Percentiles rank a stretch among this genome's conserved stretches.
Conservation (phyloP, 257 asterid species). For the Solanum megistacrolobum region DNA sequence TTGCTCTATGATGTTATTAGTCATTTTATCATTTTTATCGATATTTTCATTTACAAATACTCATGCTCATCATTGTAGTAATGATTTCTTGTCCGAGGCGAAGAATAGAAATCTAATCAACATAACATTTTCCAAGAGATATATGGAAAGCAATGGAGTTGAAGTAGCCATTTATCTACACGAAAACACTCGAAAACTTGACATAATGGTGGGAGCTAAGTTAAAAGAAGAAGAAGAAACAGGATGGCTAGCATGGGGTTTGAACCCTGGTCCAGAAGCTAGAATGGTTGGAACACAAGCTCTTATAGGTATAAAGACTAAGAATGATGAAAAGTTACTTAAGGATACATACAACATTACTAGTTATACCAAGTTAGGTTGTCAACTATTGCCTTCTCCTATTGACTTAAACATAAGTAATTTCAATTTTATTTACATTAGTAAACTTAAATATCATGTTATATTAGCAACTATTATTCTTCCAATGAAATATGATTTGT, state of each 20-base stretch:
- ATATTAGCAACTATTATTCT: slow-evolving; percentile 27
- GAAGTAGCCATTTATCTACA: slow-evolving; percentile 40
- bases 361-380: slow-evolving; percentile 19
- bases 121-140: slow-evolving; percentile 19
- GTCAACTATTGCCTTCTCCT: slow-evolving; percentile 23
- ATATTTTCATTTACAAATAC: background rate
- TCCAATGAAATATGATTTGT: slow-evolving; percentile 16
- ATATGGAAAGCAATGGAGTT: slow-evolving; percentile 12
- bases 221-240: background rate
- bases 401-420: slow-evolving; percentile 18
- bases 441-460: background rate
- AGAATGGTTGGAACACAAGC: slow-evolving; percentile 54
- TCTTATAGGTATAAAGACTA: slow-evolving; percentile 35
- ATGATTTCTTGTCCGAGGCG: slow-evolving; percentile 9
- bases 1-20: background rate
- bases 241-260: slow-evolving; percentile 73
- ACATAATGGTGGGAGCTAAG: slow-evolving; percentile 36
- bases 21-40: background rate
- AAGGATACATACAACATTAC: slow-evolving; percentile 22
- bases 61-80: slow-evolving; percentile 20
- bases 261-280: slow-evolving; percentile 35
- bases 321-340: background rate
- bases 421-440: background rate
- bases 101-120: background rate
- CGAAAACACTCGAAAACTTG: slow-evolving; percentile 14